Percentiles rank a stretch among this genome's conserved stretches.
phyloP scores from a whole-genome alignment of 164 flowering plant genomes.

The Stephania yunnanensis region DNA sequence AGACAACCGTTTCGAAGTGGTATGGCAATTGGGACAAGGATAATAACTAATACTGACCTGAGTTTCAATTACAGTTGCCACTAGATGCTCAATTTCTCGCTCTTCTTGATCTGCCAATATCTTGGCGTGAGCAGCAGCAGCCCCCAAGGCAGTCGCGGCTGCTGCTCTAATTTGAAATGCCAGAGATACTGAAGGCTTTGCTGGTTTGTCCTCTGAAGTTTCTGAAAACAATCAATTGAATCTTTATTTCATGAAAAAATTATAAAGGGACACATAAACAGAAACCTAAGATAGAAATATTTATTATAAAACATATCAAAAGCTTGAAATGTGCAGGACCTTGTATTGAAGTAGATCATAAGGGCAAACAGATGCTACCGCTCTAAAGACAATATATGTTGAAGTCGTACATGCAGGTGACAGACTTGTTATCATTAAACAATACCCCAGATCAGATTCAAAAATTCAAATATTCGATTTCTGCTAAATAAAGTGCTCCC shows the following conservation, averaged over 20 bases:
- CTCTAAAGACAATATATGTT: no score
- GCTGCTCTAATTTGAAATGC: constrained; percentile 62
- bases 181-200: constrained; percentile 36
- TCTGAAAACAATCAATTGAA: constrained; percentile 31
- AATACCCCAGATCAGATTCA: no score
- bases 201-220: constrained; percentile 17
- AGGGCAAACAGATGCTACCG: not conserved
- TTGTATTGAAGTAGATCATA: not conserved
- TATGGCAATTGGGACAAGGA: not conserved
- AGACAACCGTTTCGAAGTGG: not conserved
- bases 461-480: no score
- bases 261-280: no score
- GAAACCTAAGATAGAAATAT: no score
- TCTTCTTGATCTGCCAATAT: constrained; percentile 85
- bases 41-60: constrained; percentile 45
- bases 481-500: no score
- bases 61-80: constrained; percentile 64
- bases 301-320: not conserved
- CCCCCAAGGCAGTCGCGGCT: constrained; percentile 85
- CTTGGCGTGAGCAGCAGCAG: constrained; percentile 86
- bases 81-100: constrained; percentile 61
- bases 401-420: not conserved
- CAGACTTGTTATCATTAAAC: not conserved
- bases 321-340: not conserved
- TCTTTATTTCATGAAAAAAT: not conserved